Evolutionary conservation across 1,284 basidiomycete genomes (phyloP).

Genomic region (Melanopsichium pennsylvanicum): DNA sequence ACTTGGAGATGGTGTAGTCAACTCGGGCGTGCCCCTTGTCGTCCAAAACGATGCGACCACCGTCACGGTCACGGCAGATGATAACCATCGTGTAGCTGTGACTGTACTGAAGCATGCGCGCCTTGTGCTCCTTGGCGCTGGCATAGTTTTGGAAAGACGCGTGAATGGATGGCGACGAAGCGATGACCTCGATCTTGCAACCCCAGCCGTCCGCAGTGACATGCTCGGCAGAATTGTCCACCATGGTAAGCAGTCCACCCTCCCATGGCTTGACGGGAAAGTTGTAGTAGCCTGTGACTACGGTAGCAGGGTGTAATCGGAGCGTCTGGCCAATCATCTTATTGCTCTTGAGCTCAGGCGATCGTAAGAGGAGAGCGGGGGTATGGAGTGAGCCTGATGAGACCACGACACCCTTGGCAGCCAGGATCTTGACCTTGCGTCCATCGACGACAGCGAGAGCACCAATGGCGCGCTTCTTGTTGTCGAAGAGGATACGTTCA

Average conservation of each 20-base stretch:
- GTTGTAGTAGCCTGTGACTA: conserved; percentile 67
- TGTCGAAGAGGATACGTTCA: conserved; percentile 66
- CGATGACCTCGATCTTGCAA: conserved; percentile 68
- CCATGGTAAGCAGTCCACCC: conserved; percentile 68
- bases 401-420: conserved; percentile 66
- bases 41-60: conserved; percentile 66
- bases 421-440: conserved; percentile 59
- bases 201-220: conserved; percentile 64
- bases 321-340: conserved; percentile 68
- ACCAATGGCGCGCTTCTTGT: conserved; percentile 53
- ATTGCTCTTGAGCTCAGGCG: conserved; percentile 67
- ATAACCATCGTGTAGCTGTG: conserved; percentile 63
- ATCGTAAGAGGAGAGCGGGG: conserved; percentile 68
- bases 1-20: conserved; percentile 66
- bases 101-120: conserved; percentile 62
- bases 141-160: conserved; percentile 65
- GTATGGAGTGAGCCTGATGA: conserved; percentile 67
- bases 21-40: conserved; percentile 64
- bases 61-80: conserved; percentile 62
- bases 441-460: conserved; percentile 57
- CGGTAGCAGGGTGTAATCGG: conserved; percentile 68
- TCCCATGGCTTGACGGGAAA: conserved; percentile 68
- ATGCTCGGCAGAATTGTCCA: conserved; percentile 62
- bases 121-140: conserved; percentile 66
- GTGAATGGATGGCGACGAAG: conserved; percentile 66